Base-by-base conservation (phyloP, 768 basidiomycete species). In the Lentinus brumalis region DNA sequence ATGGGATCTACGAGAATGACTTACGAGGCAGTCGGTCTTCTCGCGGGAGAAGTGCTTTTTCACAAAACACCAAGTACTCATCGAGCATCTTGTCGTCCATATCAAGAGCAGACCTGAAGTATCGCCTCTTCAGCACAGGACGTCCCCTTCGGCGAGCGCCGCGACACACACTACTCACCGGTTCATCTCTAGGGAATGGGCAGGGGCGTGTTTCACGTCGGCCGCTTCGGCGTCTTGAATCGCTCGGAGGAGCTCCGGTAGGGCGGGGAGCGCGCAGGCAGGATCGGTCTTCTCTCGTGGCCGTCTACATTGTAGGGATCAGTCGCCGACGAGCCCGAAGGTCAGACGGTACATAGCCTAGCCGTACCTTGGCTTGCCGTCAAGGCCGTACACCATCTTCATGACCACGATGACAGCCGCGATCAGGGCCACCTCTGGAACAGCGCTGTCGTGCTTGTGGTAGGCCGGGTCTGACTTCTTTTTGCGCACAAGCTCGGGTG, bases 361-460 rank as follows among this genome's bases (percentile, higher is more conserved):
- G 10, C 18, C 76, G 60, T 69, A 86, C 90, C 91, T 83, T 55
- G 67, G 57, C 63, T 76, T 77, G 31, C 86, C 91, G 70, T 95
- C 93, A 31, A 95, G 69, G 0, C 94, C 95, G 67, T 95, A 95
- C 29, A 87, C 82, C 80, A 96, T 80, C 76, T 95, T 96, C 66
- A 95, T 77, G 39, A 87, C 86, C 11, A 93, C 79, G 12, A 94
- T 79, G 50, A 83, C 81, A 14, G 77, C 78, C 2, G 83, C 85
- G 46, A 84, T 70, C 26, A 92, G 74, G 3, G 82, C 81, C 51
- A 88, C 75, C 69, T 95, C 93, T 10, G 87, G 81, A 6, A 91
- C 85, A 31, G 82, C 80, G 64, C 82, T 86, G 71, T 92, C 91
- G 56, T 81, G 78, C 56, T 78, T 80, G 69, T 86, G 84, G 26